phyloP scores from a whole-genome alignment of 2,329 filamentous ascomycete genomes.

The Magnaporthales sp. region DNA sequence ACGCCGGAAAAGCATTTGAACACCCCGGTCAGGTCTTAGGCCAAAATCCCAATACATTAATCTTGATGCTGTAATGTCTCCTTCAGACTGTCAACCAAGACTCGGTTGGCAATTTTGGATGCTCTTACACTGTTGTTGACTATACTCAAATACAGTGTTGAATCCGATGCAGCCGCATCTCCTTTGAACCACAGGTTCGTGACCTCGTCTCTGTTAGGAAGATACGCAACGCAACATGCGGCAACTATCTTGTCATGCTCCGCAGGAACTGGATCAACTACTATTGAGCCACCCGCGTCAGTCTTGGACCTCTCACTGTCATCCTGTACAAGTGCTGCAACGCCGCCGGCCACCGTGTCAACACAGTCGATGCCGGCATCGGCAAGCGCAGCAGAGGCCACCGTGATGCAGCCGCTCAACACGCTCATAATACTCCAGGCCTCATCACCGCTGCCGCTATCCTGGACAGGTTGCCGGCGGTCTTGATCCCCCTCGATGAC shows the following conservation, averaged over 20 bases:
- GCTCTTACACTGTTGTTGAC: slow-evolving; percentile 32
- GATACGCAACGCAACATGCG: slow-evolving; percentile 83
- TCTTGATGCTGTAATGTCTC: slow-evolving; percentile 19
- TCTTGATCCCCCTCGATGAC: slow-evolving; percentile 91
- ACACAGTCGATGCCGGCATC: slow-evolving; percentile 96
- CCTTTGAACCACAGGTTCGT: slow-evolving; percentile 95
- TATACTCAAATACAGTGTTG: slow-evolving; percentile 29
- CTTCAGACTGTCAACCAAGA: slow-evolving; percentile 28
- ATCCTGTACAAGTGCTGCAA: slow-evolving; percentile 64
- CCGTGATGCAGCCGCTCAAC: slow-evolving; percentile 84
- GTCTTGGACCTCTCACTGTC: slow-evolving; percentile 15
- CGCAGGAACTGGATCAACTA: slow-evolving; percentile 74
- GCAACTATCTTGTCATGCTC: slow-evolving; percentile 73
- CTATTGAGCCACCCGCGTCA: slow-evolving; percentile 28
- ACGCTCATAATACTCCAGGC: slow-evolving; percentile 90
- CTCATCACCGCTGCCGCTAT: slow-evolving; percentile 41
- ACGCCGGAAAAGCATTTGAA: not conserved
- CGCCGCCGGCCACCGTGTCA: slow-evolving; percentile 80
- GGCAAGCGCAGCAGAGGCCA: slow-evolving; percentile 82
- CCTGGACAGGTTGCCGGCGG: slow-evolving; percentile 26
- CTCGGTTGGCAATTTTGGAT: slow-evolving; percentile 31
- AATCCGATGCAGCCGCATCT: slow-evolving; percentile 34
- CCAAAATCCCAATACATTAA: not conserved
- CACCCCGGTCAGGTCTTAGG: not conserved
- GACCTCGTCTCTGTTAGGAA: slow-evolving; percentile 80